Base-by-base conservation (phyloP, 345 rosid species). In the Brassica napus region DNA sequence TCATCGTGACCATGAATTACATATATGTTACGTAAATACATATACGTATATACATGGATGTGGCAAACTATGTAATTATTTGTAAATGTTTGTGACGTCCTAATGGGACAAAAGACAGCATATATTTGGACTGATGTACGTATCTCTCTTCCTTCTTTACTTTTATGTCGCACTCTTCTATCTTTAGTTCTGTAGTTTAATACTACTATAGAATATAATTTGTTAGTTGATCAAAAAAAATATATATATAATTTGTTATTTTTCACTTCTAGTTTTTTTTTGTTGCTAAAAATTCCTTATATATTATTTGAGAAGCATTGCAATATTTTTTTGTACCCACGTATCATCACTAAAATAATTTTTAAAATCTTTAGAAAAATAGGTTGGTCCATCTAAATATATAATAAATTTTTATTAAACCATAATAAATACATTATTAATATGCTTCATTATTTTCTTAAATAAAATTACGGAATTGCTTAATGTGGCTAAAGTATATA, bases 1-100 rank as follows among this genome's bases (percentile, higher is more conserved):
- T 76, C 79, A 68, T 58, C 23, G 59, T 76, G 68, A 68, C 67
- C 66, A 57, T 66, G 10, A 39, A 39, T 28, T 42, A 68, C 79
- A 58, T 68, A 42, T 67, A 54, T 35, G 34, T 18, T 37, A 75
- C 30, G 12, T 66, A 55, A 47, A 31, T 74, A 63, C 52, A 42
- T 42, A 47, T 47, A 47, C 18, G 5, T 42, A 42, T 37, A 8
- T 8, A 37, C 44, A 37, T 42, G 49, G 14, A 42, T 42, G 14
- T 42, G 49, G 37, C 8, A 5, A 5, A 34, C 37, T 47, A 14
- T 14, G 16, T 12, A 47, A 42, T 39, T 39, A 39, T 47, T 14
- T 47, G n/a, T 47, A 47, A 47, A 14, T 47, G 55, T 14, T 42
- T 42, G 55, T 47, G 55, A 47, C 55, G 16, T 47, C 55, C 7